Conservation (phyloP, 345 rosid species). For the Carallia brachiata region DNA sequence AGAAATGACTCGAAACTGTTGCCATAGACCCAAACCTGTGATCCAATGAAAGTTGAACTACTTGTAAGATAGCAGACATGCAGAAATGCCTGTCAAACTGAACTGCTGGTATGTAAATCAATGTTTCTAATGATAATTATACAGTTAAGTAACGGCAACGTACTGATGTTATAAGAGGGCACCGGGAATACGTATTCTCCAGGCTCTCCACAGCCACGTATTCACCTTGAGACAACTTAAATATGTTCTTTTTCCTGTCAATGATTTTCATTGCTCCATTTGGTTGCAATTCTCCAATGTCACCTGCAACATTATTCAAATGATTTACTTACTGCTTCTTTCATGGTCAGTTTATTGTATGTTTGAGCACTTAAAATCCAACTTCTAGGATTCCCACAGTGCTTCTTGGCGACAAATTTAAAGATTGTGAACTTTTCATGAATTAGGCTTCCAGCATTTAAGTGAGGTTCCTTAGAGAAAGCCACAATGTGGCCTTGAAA, state of each 20-base stretch:
- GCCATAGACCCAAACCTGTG: conserved; percentile 89
- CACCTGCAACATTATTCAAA: conserved; percentile 47
- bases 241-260: conserved; percentile 92
- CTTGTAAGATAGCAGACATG: neutral
- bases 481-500: neutral
- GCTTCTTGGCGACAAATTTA: too few relatives aligned
- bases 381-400: too few relatives aligned
- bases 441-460: too few relatives aligned
- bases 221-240: conserved; percentile 95
- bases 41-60: neutral
- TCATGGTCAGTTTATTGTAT: too few relatives aligned
- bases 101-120: neutral
- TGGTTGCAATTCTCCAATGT: conserved; percentile 86
- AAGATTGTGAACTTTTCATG: too few relatives aligned
- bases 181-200: conserved; percentile 67
- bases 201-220: conserved; percentile 88
- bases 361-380: too few relatives aligned
- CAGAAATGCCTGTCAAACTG: conserved; percentile 1
- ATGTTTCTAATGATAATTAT: neutral
- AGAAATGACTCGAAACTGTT: conserved; percentile 94
- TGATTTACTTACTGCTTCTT: neutral
- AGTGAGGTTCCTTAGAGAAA: neutral
- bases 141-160: conserved; percentile 10
- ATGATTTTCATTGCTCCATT: conserved; percentile 89
- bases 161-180: conserved; percentile 76